These are phyloP conservation scores for Auriscalpium orientale DNA, from an alignment of 768 basidiomycete genomes.

Conservation along the genomic window DNA sequence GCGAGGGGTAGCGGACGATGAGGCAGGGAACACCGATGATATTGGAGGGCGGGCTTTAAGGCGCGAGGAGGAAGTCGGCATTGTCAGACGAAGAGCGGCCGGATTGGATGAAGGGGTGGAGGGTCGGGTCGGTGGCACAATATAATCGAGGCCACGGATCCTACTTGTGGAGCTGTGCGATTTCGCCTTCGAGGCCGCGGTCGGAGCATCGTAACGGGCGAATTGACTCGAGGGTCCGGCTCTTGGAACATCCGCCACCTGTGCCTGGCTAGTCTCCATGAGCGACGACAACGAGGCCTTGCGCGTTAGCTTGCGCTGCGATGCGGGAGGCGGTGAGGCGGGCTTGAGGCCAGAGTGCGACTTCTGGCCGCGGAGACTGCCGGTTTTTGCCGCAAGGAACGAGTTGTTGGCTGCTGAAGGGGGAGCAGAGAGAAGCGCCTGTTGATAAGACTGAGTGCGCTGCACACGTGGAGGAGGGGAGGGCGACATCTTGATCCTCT, in stretches of 20 bases:
- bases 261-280: constrained; percentile 50
- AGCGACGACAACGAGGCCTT: constrained; percentile 77
- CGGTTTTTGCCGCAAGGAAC: constrained; percentile 61
- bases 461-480: constrained; percentile 52
- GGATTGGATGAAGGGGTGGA: constrained; percentile 76
- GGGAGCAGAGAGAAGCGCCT: constrained; percentile 41
- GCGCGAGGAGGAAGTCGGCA: constrained; percentile 73
- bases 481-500: constrained; percentile 59
- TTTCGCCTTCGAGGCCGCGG: constrained; percentile 76
- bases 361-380: constrained; percentile 75
- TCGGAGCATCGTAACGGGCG: constrained; percentile 67
- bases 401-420: constrained; percentile 42
- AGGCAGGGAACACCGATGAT: constrained; percentile 61
- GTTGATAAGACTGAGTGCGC: constrained; percentile 52
- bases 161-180: constrained; percentile 58
- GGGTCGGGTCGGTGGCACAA: constrained; percentile 69
- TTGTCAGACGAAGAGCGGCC: constrained; percentile 71
- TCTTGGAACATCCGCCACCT: constrained; percentile 46
- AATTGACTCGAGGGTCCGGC: constrained; percentile 30
- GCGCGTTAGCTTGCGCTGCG: constrained; percentile 54
- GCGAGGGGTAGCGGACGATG: constrained; percentile 32
- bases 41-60: constrained; percentile 69
- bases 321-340: constrained; percentile 53
- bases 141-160: constrained; percentile 50
- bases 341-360: constrained; percentile 78